phyloP scores from a whole-genome alignment of 169 alveolate species.

The Cryptosporidium sp. region DNA sequence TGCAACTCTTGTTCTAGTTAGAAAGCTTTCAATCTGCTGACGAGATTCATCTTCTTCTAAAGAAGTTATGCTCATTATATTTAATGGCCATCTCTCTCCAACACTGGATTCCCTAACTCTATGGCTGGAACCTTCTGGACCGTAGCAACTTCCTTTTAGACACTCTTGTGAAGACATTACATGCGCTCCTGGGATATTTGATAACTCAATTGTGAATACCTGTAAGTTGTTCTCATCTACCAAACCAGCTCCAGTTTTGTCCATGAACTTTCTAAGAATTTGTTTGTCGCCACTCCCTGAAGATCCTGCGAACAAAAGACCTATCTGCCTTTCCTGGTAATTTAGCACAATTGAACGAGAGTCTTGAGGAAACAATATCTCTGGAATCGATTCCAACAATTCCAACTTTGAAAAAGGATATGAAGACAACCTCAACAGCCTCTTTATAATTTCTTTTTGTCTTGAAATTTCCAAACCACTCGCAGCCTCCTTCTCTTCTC shows the following conservation, averaged over 20 bases:
- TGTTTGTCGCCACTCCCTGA: slow-evolving; percentile 43
- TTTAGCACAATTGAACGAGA: slow-evolving; percentile 6
- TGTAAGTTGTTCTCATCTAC: slow-evolving; percentile 38
- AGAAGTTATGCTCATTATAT: slow-evolving; percentile 42
- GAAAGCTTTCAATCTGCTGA: slow-evolving; percentile 35
- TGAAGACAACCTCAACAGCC: slow-evolving; percentile 57
- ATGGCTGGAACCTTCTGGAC: background rate
- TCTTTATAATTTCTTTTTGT: slow-evolving; percentile 14
- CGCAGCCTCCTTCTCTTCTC: background rate
- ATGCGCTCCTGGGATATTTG: slow-evolving; percentile 68
- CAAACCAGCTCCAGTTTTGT: slow-evolving; percentile 7
- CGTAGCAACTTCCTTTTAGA: background rate
- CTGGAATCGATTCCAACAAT: slow-evolving; percentile 38
- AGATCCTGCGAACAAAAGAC: slow-evolving; percentile 41
- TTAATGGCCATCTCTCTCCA: slow-evolving; percentile 73
- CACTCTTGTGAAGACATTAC: slow-evolving; percentile 10
- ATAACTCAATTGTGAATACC: slow-evolving; percentile 57
- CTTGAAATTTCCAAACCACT: background rate
- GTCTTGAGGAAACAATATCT: slow-evolving; percentile 38
- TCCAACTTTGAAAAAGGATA: slow-evolving; percentile 61
- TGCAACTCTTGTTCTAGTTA: slow-evolving; percentile 60
- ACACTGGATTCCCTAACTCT: slow-evolving; percentile 50
- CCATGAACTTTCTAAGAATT: slow-evolving; percentile 8
- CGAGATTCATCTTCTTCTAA: slow-evolving; percentile 26
- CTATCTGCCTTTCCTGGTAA: slow-evolving; percentile 61